Evolutionary conservation across 2,329 filamentous ascomycete species (phyloP).

Genomic region (Neofusicoccum umdonicola): DNA sequence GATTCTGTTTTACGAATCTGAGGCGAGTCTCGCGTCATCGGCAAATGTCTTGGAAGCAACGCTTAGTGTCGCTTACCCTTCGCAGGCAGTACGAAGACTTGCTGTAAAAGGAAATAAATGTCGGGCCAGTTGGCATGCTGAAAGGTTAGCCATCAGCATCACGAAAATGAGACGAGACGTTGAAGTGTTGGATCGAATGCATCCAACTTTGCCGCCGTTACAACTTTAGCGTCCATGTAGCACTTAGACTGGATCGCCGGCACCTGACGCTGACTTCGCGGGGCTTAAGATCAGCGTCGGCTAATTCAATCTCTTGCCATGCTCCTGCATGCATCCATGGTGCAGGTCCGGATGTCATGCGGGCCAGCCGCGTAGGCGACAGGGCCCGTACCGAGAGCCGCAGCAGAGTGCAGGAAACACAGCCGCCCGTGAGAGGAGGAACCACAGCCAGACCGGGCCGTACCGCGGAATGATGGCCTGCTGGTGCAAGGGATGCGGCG

Average conservation of each 20-base stretch:
- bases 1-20: background rate
- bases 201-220: too few species aligned
- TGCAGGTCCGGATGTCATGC: background rate
- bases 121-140: too few species aligned
- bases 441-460: background rate
- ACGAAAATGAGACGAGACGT: too few species aligned
- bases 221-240: too few species aligned
- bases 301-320: background rate
- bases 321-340: background rate
- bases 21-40: background rate
- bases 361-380: background rate
- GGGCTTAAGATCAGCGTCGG: background rate
- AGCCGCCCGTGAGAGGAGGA: too few species aligned
- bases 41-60: constrained; percentile 3
- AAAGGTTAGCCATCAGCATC: too few species aligned
- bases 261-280: background rate
- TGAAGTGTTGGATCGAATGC: too few species aligned
- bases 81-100: too few species aligned
- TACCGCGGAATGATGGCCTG: background rate
- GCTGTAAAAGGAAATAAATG: too few species aligned
- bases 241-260: background rate
- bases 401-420: background rate
- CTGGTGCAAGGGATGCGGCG: background rate
- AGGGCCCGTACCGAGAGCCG: background rate
- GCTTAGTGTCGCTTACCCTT: background rate